phyloP scores from a whole-genome alignment of 768 basidiomycete species.

The Lactarius akahatsu region DNA sequence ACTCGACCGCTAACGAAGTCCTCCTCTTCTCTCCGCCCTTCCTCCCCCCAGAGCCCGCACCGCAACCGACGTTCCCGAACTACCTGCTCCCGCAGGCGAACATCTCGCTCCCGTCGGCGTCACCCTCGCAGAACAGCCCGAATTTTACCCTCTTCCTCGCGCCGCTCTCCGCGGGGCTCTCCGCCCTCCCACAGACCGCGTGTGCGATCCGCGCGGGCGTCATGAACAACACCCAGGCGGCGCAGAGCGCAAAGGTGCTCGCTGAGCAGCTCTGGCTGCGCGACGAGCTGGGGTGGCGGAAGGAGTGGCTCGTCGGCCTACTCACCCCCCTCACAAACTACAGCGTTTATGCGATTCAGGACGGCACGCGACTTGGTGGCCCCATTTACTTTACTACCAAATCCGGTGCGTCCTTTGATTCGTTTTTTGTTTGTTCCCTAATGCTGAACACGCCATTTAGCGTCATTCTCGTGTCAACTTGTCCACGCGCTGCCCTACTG shows the following conservation, averaged over 20 bases:
- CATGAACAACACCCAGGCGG: constrained; percentile 31
- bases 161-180: constrained; percentile 45
- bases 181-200: constrained; percentile 52
- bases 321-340: constrained; percentile 72
- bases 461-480: constrained; percentile 66
- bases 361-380: constrained; percentile 55
- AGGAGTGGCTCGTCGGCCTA: constrained; percentile 63
- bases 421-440: neutral
- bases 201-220: constrained; percentile 49
- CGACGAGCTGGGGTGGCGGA: constrained; percentile 59
- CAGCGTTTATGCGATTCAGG: constrained; percentile 65
- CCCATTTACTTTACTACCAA: constrained; percentile 77
- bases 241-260: constrained; percentile 33
- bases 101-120: constrained; percentile 42
- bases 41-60: constrained; percentile 36
- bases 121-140: constrained; percentile 40
- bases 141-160: constrained; percentile 58
- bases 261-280: constrained; percentile 57
- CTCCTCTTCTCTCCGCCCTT: constrained; percentile 67
- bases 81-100: constrained; percentile 69
- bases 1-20: constrained; percentile 71
- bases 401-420: constrained; percentile 38
- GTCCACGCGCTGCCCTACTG: constrained; percentile 74
- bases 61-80: constrained; percentile 62
- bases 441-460: constrained; percentile 36